Conservation (phyloP, 2,329 filamentous ascomycete species). For the Alternaria brassicae region DNA sequence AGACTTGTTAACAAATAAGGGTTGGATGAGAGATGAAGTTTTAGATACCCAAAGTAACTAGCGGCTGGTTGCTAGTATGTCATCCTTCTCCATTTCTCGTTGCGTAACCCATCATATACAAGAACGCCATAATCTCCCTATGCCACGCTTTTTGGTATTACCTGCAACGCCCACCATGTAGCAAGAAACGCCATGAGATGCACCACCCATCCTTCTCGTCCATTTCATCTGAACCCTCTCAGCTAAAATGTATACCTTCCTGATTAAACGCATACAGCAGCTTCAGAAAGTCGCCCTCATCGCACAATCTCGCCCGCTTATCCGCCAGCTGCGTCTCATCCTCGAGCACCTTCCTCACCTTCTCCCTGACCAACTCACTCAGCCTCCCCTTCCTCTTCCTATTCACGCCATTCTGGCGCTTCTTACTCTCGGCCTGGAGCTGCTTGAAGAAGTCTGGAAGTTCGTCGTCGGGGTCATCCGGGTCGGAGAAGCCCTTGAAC, state of each 20-base stretch:
- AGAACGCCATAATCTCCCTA: neutral
- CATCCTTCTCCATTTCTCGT: too few relatives aligned
- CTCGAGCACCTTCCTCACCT: constrained; percentile 85
- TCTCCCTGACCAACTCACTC: constrained; percentile 80
- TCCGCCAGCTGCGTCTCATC: constrained; percentile 80
- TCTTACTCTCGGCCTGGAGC: constrained; percentile 53
- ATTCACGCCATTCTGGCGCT: constrained; percentile 58
- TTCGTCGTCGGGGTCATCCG: constrained; percentile 70
- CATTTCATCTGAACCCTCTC: neutral
- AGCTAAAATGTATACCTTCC: constrained; percentile 91
- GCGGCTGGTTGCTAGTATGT: neutral
- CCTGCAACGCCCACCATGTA: constrained; percentile 11
- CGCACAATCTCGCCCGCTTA: constrained; percentile 82
- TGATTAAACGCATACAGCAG: constrained; percentile 85
- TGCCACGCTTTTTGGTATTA: constrained; percentile 34
- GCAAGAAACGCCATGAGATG: constrained; percentile 13
- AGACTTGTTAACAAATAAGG: neutral
- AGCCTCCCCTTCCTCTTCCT: constrained; percentile 80
- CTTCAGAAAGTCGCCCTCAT: constrained; percentile 90
- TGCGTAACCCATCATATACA: neutral
- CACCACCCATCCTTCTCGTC: neutral
- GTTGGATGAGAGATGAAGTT: neutral
- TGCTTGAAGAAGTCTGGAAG: constrained; percentile 86
- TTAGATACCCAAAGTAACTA: constrained; percentile 9
- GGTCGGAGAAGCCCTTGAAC: constrained; percentile 58